Evolutionary conservation across 176 grass and related monocot species (phyloP).

Genomic region (Ananas comosus): DNA sequence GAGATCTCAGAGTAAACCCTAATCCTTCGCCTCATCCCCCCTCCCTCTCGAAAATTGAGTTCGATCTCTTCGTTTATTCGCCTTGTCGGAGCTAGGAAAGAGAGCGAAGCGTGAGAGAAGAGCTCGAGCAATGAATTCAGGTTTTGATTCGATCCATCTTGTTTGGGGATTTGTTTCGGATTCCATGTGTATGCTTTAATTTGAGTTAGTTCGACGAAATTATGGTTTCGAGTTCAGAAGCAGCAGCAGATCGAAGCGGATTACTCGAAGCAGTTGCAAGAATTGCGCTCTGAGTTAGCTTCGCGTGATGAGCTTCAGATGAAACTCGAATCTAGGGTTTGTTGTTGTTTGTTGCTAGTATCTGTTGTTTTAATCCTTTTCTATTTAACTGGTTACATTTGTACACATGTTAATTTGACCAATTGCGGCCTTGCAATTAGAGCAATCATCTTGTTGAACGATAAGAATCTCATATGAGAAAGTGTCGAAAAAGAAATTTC

Average conservation of each 20-base stretch:
- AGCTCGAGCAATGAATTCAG: slow-evolving; percentile 39
- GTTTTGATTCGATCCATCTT: not conserved
- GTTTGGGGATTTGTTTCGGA: not conserved
- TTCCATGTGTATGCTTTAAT: not conserved
- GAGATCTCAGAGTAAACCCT: slow-evolving; percentile 32
- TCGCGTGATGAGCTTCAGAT: slow-evolving; percentile 17
- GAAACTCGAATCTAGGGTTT: slow-evolving; percentile 31
- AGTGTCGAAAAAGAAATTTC: too few species aligned
- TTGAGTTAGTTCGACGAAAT: not conserved
- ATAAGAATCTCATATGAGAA: too few species aligned
- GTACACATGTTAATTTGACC: too few species aligned
- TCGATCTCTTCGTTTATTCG: not conserved
- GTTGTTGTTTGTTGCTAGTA: not conserved
- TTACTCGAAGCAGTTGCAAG: slow-evolving; percentile 26
- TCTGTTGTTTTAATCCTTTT: not conserved
- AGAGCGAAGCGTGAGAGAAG: slow-evolving; percentile 53
- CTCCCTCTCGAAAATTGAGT: not conserved
- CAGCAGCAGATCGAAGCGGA: slow-evolving; percentile 25
- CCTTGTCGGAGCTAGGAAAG: slow-evolving; percentile 35
- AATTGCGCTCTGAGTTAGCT: slow-evolving; percentile 17
- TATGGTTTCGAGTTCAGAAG: slow-evolving; percentile 5
- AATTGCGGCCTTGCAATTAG: too few species aligned
- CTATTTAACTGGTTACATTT: too few species aligned
- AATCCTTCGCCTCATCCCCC: not conserved
- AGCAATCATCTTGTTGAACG: too few species aligned